Evolutionary conservation across 1,284 basidiomycete genomes (phyloP), one percentile per base, ranked within the genome.

Genomic region (Ustilago bromivora): DNA sequence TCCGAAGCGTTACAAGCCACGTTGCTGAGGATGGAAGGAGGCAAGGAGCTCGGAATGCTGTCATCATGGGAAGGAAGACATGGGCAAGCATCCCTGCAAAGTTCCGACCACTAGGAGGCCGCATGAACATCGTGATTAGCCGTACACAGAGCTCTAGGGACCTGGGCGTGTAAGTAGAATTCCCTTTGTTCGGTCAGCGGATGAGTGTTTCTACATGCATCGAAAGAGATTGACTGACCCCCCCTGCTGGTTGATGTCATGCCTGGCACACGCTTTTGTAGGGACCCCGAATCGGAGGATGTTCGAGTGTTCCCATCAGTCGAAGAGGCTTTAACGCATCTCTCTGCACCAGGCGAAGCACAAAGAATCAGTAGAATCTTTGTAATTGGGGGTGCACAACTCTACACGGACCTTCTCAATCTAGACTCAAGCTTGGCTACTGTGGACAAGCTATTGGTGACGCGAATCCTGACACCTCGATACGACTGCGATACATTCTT

Each of bases 81-180:
- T 99, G 97, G 97, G 94, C 97, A 86, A 94, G 94, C 85, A 99
- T 99, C 69, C 96, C 97, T n/a, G 79, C 85, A 8, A 93, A 91
- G 86, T 94, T 93, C 87, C 90, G 93, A 71, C 97, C 97, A 3
- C 89, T 99, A 32, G 88, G 90, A 51, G 90, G 90, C 36, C 89
- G 97, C 46, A 76, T 90, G 70, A 99, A 99, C 85, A 87, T 96
- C 15, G 91, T 99, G 40, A 88, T 98, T 40, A 94, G 91, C 78
- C 88, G 90, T 35, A 91, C 92, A 78, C 57, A 61, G n/a, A 73
- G 84, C 8, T 86, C 88, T 34, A 92, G 92, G 79, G 87, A 91
- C 58, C 84, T 94, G 92, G 95, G 85, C 79, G 91, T 89, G 56
- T 53, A 56, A 68, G 75, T 71, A 7, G 3, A 38, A 67, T n/a